These are phyloP conservation scores for Tubosaeta sp. DNA, from an alignment of 768 basidiomycete species.

Conservation along the genomic window DNA sequence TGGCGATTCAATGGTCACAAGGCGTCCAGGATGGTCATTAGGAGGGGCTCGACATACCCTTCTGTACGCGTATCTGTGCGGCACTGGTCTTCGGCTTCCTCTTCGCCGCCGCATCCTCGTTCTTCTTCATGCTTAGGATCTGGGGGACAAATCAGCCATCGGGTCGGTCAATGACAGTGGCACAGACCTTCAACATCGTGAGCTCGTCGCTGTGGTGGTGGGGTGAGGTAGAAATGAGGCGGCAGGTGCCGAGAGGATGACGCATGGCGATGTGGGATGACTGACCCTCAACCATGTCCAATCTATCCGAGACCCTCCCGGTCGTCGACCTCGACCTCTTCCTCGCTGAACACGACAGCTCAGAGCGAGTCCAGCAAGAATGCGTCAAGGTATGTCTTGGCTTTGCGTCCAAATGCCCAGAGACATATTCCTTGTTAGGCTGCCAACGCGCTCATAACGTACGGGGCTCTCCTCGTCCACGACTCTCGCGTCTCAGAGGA, in stretches of 20 bases:
- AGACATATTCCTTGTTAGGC: conserved; percentile 42
- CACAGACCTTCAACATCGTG: conserved; percentile 43
- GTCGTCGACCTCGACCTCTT: conserved; percentile 78
- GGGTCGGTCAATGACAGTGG: not conserved
- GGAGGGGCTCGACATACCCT: conserved; percentile 52
- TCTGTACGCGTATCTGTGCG: conserved; percentile 98
- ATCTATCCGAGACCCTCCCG: conserved; percentile 52
- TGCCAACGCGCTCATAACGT: conserved; percentile 75
- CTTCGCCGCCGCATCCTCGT: conserved; percentile 94
- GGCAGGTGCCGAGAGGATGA: conserved; percentile 28
- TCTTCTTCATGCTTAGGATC: conserved; percentile 99
- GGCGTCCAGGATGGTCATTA: not conserved
- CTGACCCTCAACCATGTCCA: conserved; percentile 27
- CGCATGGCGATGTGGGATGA: not conserved
- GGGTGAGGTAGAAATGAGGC: conserved; percentile 21
- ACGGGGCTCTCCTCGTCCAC: conserved; percentile 81
- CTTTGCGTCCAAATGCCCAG: conserved; percentile 1
- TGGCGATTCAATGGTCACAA: conserved; percentile 29
- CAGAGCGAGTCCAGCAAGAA: conserved; percentile 51
- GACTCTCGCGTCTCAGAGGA: conserved; percentile 82
- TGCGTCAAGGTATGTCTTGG: conserved; percentile 52
- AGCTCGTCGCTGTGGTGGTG: conserved; percentile 10
- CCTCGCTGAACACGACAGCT: conserved; percentile 40
- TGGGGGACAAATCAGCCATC: conserved; percentile 30
- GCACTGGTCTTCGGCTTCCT: conserved; percentile 98